Conservation (phyloP, 106 monocot species). For the Dendrobium nobile region DNA sequence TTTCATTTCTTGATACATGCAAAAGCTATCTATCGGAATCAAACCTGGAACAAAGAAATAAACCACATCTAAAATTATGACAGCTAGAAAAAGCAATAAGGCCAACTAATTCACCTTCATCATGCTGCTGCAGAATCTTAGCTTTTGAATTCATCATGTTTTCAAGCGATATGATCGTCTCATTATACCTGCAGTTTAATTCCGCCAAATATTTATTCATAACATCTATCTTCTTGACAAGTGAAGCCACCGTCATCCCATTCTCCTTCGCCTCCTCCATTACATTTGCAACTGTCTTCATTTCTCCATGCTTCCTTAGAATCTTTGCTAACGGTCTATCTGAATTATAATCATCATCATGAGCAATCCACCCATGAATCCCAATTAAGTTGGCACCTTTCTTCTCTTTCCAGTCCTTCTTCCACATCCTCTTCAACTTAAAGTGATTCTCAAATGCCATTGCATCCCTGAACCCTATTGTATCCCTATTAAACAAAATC, state of each 20-base stretch:
- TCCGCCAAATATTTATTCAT: slow-evolving; percentile 24
- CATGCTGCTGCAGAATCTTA: slow-evolving; percentile 18
- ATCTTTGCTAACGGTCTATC: slow-evolving; percentile 30
- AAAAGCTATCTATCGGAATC: neutral
- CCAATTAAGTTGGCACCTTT: slow-evolving; percentile 1
- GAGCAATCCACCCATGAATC: slow-evolving; percentile 66
- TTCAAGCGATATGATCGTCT: slow-evolving; percentile 15
- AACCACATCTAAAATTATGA: neutral
- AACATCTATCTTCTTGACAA: slow-evolving; percentile 31
- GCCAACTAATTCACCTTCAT: slow-evolving; percentile 28
- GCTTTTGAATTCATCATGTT: slow-evolving; percentile 34
- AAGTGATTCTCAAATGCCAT: slow-evolving; percentile 78
- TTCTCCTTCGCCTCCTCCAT: slow-evolving; percentile 24
- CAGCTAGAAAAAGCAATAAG: neutral
- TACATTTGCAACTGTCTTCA: slow-evolving; percentile 52
- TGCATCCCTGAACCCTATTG: slow-evolving; percentile 76
- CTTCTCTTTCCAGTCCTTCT: slow-evolving; percentile 60
- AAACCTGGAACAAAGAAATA: neutral
- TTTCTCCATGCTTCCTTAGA: slow-evolving; percentile 52
- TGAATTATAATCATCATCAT: slow-evolving; percentile 42
- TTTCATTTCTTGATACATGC: neutral
- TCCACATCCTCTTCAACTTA: slow-evolving; percentile 32
- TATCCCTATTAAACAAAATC: slow-evolving; percentile 54
- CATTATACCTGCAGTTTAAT: slow-evolving; percentile 28
- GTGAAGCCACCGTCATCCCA: slow-evolving; percentile 32